Evolutionary conservation across 805 yeast genomes (phyloP), one percentile per base, ranked within the genome.

Genomic region (Zygotorulaspora sp.): DNA sequence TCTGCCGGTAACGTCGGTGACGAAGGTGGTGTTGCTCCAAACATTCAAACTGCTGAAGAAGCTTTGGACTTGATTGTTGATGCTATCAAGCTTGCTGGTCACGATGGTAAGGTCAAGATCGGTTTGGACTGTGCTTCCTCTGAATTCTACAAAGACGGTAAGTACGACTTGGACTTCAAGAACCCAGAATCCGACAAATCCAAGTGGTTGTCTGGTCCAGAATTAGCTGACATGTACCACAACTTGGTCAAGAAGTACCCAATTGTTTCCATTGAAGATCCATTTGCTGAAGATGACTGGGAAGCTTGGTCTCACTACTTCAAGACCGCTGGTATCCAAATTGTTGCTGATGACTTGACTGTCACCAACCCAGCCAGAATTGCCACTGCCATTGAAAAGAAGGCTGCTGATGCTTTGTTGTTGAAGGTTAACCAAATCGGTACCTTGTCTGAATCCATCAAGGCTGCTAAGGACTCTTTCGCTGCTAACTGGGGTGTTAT

Each of bases 21-120:
- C 72, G 98, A 90, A 79, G 98, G 98, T 83, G 98, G 98, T 81
- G 96, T 90, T 76, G 98, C 98, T 62, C 98, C 98, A 71, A 86
- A 88, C 71, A 81, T 92, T 56, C 77, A 83, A 55, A 78, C 96
- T 58, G 90, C 98, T 66, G 85, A 79, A 71, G 97, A 90, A 80
- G 98, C 97, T 59, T 76, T 90, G 55, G 97, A 92, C 75, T 81
- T 90, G 69, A 87, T 90, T 68, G 76, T 78, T 57, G 82, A 70
- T 53, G 87, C 98, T 64, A 90, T 92, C 67, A 85, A 80, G 67
- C 69, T 72, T 57, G 96, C 98, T 57, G 98, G 98, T 65, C 89
- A 90, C 83, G 82, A 80, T 51, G 97, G 96, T 68, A 71, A 78
- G 74, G 80, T 90, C 65, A 74, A 78, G 62, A 92, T 90, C 67